phyloP scores from a whole-genome alignment of 106 monocot genomes.

The Vanilla planifolia region DNA sequence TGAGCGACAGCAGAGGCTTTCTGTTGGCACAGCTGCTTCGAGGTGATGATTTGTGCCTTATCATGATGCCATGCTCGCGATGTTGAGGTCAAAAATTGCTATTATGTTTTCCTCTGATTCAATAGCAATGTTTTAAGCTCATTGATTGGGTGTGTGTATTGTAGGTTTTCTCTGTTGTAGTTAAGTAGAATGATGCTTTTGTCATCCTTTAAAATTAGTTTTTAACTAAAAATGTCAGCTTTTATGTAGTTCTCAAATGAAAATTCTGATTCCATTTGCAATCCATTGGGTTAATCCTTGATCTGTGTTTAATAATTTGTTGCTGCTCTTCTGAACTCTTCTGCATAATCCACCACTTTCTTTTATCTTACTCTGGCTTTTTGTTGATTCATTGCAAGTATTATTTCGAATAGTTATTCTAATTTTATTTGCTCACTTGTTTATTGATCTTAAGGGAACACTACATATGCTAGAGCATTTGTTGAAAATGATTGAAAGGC shows the following conservation, averaged over 20 bases:
- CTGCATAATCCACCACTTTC: too few species aligned
- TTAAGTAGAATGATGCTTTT: not conserved
- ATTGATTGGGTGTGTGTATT: not conserved
- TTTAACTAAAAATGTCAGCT: not conserved
- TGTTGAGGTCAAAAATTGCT: not conserved
- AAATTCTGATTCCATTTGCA: not conserved
- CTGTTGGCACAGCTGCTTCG: conserved; percentile 5
- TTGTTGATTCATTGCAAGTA: too few species aligned
- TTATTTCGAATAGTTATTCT: too few species aligned
- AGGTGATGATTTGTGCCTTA: conserved; percentile 11
- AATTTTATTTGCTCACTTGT: too few species aligned
- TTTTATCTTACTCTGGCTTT: too few species aligned
- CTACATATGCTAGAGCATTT: too few species aligned
- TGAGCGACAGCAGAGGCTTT: conserved; percentile 26
- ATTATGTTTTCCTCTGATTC: not conserved
- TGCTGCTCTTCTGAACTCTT: not conserved
- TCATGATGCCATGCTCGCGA: not conserved
- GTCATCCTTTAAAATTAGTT: not conserved
- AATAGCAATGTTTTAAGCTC: not conserved
- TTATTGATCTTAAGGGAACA: too few species aligned
- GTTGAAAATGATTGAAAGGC: too few species aligned
- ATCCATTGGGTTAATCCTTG: too few species aligned
- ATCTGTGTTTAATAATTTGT: too few species aligned
- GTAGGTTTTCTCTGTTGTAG: not conserved
- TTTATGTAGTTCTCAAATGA: not conserved